A percentile compares a stretch with the other conserved stretches of the same genome.
Conservation (phyloP, 2,329 filamentous ascomycete genomes). For the Beauveria sp. region DNA sequence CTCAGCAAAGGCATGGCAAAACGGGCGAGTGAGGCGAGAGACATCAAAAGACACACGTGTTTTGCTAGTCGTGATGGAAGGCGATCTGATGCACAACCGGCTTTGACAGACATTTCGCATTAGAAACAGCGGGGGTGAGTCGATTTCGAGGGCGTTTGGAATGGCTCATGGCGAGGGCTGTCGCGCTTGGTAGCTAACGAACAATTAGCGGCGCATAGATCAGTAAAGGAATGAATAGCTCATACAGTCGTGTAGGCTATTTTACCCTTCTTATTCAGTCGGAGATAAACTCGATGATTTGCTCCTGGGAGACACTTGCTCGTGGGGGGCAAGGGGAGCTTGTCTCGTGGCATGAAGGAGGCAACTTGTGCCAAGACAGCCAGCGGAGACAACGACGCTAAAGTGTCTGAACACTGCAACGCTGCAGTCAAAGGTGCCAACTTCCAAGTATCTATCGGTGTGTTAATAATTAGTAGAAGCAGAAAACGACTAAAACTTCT, state of each 20-base stretch:
- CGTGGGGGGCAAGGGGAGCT: neutral
- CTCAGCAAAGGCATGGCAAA: slow-evolving; percentile 1
- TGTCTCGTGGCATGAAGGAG: neutral
- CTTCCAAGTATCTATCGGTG: no score
- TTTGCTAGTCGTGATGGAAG: neutral
- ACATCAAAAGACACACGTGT: neutral
- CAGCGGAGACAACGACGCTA: slow-evolving; percentile 1
- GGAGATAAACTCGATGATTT: neutral
- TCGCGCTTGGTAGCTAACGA: no score
- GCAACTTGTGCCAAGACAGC: neutral
- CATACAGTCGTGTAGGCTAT: no score
- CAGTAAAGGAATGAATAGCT: neutral
- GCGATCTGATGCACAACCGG: neutral
- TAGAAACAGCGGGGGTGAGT: neutral
- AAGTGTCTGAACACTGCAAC: neutral
- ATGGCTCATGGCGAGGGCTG: neutral
- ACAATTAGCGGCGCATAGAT: neutral
- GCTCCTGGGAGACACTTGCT: neutral
- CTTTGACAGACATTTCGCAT: neutral
- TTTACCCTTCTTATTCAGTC: neutral
- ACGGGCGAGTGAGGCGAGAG: neutral
- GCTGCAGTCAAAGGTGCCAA: no score
- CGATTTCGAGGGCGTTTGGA: neutral
- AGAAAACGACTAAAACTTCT: no score
- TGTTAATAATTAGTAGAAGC: no score